Evolutionary conservation across 176 grass and related monocot genomes (phyloP), one percentile per base, ranked within the genome.

Genomic region (Poa annua): DNA sequence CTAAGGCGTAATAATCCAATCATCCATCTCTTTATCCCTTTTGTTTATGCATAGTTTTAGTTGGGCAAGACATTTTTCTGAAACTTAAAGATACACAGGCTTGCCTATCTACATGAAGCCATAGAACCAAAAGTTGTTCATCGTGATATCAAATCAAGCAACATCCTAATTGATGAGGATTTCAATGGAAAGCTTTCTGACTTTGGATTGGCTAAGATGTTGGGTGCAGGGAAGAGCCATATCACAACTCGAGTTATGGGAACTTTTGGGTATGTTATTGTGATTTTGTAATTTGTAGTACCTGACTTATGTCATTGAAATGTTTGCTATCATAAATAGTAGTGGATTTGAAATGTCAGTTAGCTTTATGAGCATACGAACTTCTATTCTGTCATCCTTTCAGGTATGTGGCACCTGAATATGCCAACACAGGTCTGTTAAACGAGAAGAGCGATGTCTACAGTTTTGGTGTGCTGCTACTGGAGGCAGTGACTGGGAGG

Each of bases 71-170:
- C 59, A 79, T 70, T 79, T 79, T 34, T 75, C 44, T 84, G 3
- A n/a, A 74, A 34, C 52, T 77, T 42, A 80, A 76, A 56, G 22
- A 38, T 76, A 19, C 83, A 15, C 89, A 97, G 91, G 68, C 91
- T 97, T 53, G 89, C 91, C 55, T 97, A 97, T 89, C 85, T 97
- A 71, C 94, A 97, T 57, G 94, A 97, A 86, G 94, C 91, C 49
- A 91, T 97, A 68, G 94, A 97, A 57, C 94, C 94, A 75, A 97
- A 97, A 87, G 94, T 97, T 45, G 94, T 97, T 73, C 94, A 97
- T 71, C 90, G 94, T 72, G 94, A 97, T 89, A 93, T 96, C 63
- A 96, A 96, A 87, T 93, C 94, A 5, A 96, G 88, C 74, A 96
- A 96, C 82, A 93, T 96, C 75, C 82, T 97, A 44, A 93, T 97